phyloP scores from a whole-genome alignment of 2,329 filamentous ascomycete genomes.

The Paraphoma chrysanthemicola region DNA sequence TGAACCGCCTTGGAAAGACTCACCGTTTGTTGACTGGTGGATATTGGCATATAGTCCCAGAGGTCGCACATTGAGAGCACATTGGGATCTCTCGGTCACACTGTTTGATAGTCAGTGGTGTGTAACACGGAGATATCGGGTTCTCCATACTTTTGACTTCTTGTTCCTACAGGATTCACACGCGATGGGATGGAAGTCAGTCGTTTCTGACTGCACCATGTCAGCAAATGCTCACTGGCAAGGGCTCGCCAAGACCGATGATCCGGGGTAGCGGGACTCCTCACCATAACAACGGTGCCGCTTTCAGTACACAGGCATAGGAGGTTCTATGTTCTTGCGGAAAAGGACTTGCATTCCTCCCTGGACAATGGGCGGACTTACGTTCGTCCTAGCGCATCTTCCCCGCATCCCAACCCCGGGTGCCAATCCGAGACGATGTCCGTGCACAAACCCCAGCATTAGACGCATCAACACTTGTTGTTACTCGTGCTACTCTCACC shows the following conservation, averaged over 20 bases:
- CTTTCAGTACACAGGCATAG: not conserved
- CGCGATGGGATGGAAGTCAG: conserved; percentile 26
- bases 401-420: not conserved
- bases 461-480: no score
- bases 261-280: conserved; percentile 9
- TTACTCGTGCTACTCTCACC: no score
- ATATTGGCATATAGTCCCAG: conserved; percentile 19
- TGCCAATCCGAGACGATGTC: no score
- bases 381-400: conserved; percentile 21
- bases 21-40: conserved; percentile 29
- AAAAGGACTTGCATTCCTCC: not conserved
- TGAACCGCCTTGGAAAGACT: not conserved
- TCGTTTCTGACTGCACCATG: conserved; percentile 11
- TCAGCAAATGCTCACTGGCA: not conserved
- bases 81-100: conserved; percentile 27
- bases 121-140: not conserved
- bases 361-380: conserved; percentile 16
- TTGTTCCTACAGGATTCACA: conserved; percentile 35
- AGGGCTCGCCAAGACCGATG: not conserved
- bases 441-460: no score
- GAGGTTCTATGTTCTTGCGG: conserved; percentile 20
- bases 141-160: conserved; percentile 28
- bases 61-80: conserved; percentile 25
- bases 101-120: conserved; percentile 11
- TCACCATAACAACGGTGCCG: conserved; percentile 18